Conservation (phyloP, 768 basidiomycete species). For the Mrakia hoshinonis region DNA sequence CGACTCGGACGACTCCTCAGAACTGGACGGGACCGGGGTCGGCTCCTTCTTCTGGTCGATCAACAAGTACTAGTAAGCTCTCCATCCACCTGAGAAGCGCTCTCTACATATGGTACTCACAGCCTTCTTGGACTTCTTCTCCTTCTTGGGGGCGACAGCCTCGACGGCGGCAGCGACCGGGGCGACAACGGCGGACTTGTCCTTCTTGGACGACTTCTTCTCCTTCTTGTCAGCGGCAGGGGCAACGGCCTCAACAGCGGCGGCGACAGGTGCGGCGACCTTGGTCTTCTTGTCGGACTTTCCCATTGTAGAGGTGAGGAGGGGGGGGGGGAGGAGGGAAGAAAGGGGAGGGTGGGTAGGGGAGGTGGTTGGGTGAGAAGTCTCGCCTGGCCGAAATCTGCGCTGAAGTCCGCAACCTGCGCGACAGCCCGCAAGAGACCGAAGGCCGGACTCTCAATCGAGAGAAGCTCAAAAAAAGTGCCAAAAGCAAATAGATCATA, state of each 20-base stretch:
- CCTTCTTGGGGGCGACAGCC: conserved; percentile 29
- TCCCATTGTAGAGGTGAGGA: conserved; percentile 7
- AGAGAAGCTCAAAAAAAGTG: too few species aligned
- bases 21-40: conserved; percentile 20
- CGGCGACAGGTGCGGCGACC: too few species aligned
- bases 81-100: neutral
- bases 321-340: neutral
- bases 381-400: too few species aligned
- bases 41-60: conserved; percentile 22
- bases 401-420: too few species aligned
- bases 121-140: conserved; percentile 37
- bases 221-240: too few species aligned
- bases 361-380: neutral
- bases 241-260: neutral
- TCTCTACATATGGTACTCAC: conserved; percentile 4
- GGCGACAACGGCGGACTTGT: conserved; percentile 30
- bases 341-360: neutral
- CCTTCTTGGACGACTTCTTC: conserved; percentile 19
- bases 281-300: conserved; percentile 27
- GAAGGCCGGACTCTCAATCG: too few species aligned
- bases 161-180: conserved; percentile 25
- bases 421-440: too few species aligned
- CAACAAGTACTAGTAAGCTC: neutral
- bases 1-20: conserved; percentile 20
- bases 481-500: too few species aligned